Evolutionary conservation across 75 land plant genomes (phyloP).

Genomic region (Pinus tabuliformis): DNA sequence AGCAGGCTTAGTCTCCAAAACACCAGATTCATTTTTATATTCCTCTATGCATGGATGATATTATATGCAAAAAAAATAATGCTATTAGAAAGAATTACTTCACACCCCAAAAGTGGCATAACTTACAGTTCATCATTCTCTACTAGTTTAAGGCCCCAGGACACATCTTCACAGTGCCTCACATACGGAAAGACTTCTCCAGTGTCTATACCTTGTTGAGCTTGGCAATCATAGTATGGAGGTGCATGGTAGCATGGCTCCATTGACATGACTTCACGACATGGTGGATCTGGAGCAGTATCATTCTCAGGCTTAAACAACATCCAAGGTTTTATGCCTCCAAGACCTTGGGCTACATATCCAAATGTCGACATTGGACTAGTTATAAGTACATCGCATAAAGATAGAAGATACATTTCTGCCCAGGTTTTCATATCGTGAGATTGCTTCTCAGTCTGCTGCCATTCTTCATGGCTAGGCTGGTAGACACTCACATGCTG

Average conservation of each 20-base stretch:
- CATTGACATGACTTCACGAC: conserved; percentile 54
- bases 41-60: too few relatives aligned
- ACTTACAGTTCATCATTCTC: conserved; percentile 14
- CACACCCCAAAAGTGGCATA: too few relatives aligned
- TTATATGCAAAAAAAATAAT: too few relatives aligned
- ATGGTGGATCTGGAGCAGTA: conserved; percentile 52
- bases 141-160: conserved; percentile 68
- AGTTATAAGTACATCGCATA: conserved; percentile 63
- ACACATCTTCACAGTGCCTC: conserved; percentile 70
- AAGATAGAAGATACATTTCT: conserved; percentile 84
- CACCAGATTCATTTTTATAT: too few relatives aligned
- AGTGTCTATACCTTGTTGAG: conserved; percentile 39
- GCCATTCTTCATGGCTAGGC: conserved; percentile 80
- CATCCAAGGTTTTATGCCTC: conserved; percentile 76
- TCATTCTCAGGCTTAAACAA: conserved; percentile 47
- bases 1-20: too few relatives aligned
- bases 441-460: conserved; percentile 36
- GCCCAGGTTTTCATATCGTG: conserved; percentile 84
- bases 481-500: conserved; percentile 47
- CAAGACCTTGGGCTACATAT: conserved; percentile 89
- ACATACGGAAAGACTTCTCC: conserved; percentile 55
- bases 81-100: too few relatives aligned
- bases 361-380: conserved; percentile 91
- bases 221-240: conserved; percentile 64
- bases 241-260: conserved; percentile 93